Percentiles rank a stretch among this genome's conserved stretches.
Conservation (phyloP, 1,139 yeast species). For the Debaryomyces coudertii region DNA sequence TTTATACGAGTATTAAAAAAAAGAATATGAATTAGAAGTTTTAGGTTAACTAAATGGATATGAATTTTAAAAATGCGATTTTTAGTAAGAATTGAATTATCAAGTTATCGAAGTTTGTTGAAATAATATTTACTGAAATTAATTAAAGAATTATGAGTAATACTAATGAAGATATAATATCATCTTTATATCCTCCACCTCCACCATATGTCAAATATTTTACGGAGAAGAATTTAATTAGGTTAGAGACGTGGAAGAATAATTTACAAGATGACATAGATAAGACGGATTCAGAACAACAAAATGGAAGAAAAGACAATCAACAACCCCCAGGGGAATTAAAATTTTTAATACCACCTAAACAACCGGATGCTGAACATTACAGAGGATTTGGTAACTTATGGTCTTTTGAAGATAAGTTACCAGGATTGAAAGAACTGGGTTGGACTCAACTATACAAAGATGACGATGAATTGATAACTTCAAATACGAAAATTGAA, state of each 20-base stretch:
- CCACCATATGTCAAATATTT: slow-evolving; percentile 74
- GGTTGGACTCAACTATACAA: slow-evolving; percentile 71
- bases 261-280: slow-evolving; percentile 11
- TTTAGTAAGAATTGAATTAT: background rate
- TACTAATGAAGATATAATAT: slow-evolving; percentile 43
- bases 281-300: slow-evolving; percentile 8
- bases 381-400: slow-evolving; percentile 81
- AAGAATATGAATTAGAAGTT: background rate
- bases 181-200: slow-evolving; percentile 85
- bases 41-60: slow-evolving; percentile 1
- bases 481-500: slow-evolving; percentile 57
- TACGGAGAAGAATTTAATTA: slow-evolving; percentile 59
- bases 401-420: slow-evolving; percentile 76
- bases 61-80: slow-evolving; percentile 3
- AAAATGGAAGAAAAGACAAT: slow-evolving; percentile 10
- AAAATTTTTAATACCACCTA: slow-evolving; percentile 65
- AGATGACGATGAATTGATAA: slow-evolving; percentile 47
- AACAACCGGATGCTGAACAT: slow-evolving; percentile 57
- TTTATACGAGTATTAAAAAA: background rate
- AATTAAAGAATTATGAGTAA: slow-evolving; percentile 16
- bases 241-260: slow-evolving; percentile 30
- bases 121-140: background rate
- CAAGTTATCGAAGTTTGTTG: background rate
- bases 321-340: slow-evolving; percentile 41
- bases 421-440: slow-evolving; percentile 66